Evolutionary conservation across 2,329 filamentous ascomycete genomes (phyloP), one percentile per base, ranked within the genome.

Genomic region (Neoarthrinium moseri): DNA sequence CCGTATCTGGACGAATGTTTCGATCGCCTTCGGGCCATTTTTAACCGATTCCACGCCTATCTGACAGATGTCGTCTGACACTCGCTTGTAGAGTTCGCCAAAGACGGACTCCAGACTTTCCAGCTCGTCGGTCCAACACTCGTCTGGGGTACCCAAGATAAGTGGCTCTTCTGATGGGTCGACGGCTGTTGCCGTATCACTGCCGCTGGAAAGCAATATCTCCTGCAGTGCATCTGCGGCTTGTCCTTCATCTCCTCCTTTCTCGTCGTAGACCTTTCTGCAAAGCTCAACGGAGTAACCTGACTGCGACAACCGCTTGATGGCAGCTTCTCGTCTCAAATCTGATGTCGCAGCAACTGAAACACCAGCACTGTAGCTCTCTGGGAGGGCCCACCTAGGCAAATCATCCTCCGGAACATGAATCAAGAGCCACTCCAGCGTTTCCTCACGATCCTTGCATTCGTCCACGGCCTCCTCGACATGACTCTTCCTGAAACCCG

Each of bases 381-480:
- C 91, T 0, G 94, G 94, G 33, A 99, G 72, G 56, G 89, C 89
- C 91, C 92, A 97, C 6, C 80, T 75, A 1, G 94, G 94, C n/a
- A 97, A 72, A 59, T 97, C 94, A 62, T 99, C 94, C 62, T 99
- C 94, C 1, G 94, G 94, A 3, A 99, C 91, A 66, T 99, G 92
- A 42, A 97, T 91, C 39, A 99, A 78, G 13, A 99, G 77, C 94
- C 94, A 99, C 64, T 97, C 92, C 3, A 99, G 76, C 13, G 90
- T 86, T 68, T 99, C 94, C 63, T 96, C 91, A 23, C 87, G 80
- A 62, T 96, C 91, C 65, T 92, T 95, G 71, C 91, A 96, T 58
- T 91, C 83, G 35, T 83, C 83, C 1, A 88, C 81, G 7, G 94
- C 92, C 68, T 99, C 94, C 60, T 95, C 84, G 32, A 91, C 81